phyloP scores from a whole-genome alignment of 495 filamentous ascomycete genomes.

The Geoglossum glabrum region DNA sequence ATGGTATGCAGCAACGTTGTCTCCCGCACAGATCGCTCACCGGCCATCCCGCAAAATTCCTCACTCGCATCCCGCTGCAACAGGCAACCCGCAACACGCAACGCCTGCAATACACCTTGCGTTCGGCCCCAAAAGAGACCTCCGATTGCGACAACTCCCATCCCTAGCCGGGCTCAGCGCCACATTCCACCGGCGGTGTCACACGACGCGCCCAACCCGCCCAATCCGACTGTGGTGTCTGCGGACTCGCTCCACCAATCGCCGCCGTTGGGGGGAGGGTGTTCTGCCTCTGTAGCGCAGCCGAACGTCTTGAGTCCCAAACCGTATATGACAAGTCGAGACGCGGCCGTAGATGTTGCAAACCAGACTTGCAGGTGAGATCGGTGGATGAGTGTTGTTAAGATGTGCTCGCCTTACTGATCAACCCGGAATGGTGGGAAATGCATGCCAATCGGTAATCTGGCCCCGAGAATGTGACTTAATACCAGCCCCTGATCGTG shows the following conservation, averaged over 20 bases:
- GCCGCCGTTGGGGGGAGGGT: background rate
- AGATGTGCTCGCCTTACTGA: background rate
- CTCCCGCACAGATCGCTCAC: background rate
- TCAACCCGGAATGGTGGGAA: background rate
- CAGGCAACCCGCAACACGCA: too few species aligned
- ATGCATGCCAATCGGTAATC: background rate
- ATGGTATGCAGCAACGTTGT: background rate
- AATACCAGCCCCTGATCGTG: background rate
- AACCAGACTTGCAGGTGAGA: background rate
- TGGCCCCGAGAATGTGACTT: background rate
- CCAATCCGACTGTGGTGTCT: background rate
- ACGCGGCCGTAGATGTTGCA: background rate
- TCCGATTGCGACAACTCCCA: background rate
- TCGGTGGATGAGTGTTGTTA: background rate
- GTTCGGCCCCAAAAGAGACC: background rate
- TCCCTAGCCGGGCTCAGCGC: background rate
- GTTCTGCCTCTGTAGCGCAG: background rate
- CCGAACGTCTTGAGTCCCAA: background rate
- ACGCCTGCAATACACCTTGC: background rate
- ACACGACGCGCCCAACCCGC: background rate
- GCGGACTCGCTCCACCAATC: background rate
- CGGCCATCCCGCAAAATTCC: background rate
- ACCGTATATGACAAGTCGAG: background rate
- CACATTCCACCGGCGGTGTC: background rate
- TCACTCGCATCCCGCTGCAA: background rate